Percentiles rank a stretch among this genome's conserved stretches.
These are phyloP conservation scores for Pyricularia sp. DNA, from an alignment of 2,329 filamentous ascomycete genomes.

Conservation along the genomic window DNA sequence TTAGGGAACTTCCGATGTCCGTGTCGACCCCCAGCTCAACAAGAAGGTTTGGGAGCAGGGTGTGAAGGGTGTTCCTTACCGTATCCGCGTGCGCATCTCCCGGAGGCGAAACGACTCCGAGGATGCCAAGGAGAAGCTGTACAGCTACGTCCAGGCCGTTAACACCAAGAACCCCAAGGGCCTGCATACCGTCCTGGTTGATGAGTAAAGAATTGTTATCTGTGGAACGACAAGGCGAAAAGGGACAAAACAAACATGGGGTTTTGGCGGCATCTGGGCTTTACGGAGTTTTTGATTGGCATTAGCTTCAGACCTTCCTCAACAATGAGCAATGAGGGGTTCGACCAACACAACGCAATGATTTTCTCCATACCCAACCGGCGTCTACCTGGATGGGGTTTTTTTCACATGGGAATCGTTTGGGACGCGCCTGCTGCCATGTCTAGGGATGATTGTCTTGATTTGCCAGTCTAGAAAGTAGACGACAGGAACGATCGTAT, in stretches of 20 bases:
- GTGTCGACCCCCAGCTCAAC: conserved; percentile 97
- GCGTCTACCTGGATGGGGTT: neutral
- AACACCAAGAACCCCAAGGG: conserved; percentile 99
- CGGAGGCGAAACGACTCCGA: conserved; percentile 99
- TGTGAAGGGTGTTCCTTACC: conserved; percentile 97
- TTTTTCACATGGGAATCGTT: neutral
- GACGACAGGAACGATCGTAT: neutral
- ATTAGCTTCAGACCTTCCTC: conserved; percentile 7
- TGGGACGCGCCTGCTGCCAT: neutral
- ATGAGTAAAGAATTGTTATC: conserved; percentile 44
- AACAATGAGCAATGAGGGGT: conserved; percentile 4
- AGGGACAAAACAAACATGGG: conserved; percentile 13
- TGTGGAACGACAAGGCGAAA: conserved; percentile 16
- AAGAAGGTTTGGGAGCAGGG: conserved; percentile 99
- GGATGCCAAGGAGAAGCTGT: conserved; percentile 98
- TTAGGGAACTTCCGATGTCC: conserved; percentile 93
- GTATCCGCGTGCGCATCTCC: conserved; percentile 95
- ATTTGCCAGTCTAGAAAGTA: neutral
- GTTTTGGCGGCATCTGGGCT: conserved; percentile 7
- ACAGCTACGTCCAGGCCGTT: conserved; percentile 99
- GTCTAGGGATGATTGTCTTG: neutral
- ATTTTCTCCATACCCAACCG: neutral
- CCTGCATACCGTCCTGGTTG: conserved; percentile 83
- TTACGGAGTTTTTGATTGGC: conserved; percentile 8
- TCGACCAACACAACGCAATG: conserved; percentile 1